phyloP scores from a whole-genome alignment of 73 alveolate genomes.

The Paramecium sonneborni region DNA sequence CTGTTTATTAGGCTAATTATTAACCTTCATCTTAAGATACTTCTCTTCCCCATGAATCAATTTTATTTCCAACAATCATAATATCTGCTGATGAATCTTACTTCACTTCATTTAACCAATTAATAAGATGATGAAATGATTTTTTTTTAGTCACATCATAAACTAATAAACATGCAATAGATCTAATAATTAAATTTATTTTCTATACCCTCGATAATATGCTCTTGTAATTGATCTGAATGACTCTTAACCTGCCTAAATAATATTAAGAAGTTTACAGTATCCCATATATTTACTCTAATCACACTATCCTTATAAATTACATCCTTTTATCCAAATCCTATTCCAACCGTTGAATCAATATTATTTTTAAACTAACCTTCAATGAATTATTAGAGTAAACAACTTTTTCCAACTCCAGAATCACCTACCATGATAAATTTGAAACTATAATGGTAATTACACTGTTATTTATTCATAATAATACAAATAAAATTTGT shows the following conservation, averaged over 20 bases:
- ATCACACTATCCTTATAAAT: slow-evolving; percentile 71
- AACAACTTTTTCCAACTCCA: slow-evolving; percentile 85
- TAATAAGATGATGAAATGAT: slow-evolving; percentile 74
- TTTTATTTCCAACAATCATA: slow-evolving; percentile 83
- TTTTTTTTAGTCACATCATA: slow-evolving; percentile 75
- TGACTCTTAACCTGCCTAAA: slow-evolving; percentile 68
- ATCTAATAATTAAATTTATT: slow-evolving; percentile 61
- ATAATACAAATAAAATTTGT: slow-evolving; percentile 45
- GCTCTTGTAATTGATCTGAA: slow-evolving; percentile 65
- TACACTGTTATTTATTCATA: slow-evolving; percentile 26
- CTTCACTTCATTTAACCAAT: slow-evolving; percentile 73
- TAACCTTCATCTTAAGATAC: slow-evolving; percentile 71
- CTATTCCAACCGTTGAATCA: slow-evolving; percentile 85
- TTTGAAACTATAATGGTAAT: slow-evolving; percentile 57
- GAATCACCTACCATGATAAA: slow-evolving; percentile 65
- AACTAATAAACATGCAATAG: slow-evolving; percentile 81
- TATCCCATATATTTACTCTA: slow-evolving; percentile 87
- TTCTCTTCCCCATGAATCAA: slow-evolving; percentile 73
- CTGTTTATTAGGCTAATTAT: slow-evolving; percentile 60
- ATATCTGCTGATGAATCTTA: slow-evolving; percentile 53
- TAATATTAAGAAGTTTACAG: slow-evolving; percentile 66
- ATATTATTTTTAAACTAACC: slow-evolving; percentile 75
- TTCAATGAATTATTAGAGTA: slow-evolving; percentile 77
- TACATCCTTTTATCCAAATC: slow-evolving; percentile 75
- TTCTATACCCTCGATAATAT: slow-evolving; percentile 68